These are phyloP conservation scores for Lachnellula subtilissima DNA, from an alignment of 2,329 filamentous ascomycete species.

Conservation along the genomic window DNA sequence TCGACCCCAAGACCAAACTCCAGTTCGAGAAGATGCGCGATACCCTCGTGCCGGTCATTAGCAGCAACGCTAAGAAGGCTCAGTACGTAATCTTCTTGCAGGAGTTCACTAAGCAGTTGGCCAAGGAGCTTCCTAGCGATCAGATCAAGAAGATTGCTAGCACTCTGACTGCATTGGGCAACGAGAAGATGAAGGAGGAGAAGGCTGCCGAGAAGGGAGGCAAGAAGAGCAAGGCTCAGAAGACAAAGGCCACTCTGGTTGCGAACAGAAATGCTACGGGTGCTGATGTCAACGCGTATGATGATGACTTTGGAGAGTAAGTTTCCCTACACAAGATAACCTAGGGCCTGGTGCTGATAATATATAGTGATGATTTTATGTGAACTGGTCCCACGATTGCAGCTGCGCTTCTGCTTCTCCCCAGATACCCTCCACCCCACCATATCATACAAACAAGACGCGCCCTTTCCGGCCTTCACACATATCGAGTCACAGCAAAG, in stretches of 20 bases:
- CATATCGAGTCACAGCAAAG: constrained; percentile 4
- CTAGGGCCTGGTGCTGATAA: constrained; percentile 17
- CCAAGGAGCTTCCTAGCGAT: constrained; percentile 81
- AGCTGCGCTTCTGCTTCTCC: constrained; percentile 9
- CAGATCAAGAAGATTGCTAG: constrained; percentile 97
- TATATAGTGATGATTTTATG: constrained; percentile 64
- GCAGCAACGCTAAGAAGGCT: constrained; percentile 73
- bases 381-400: constrained; percentile 40
- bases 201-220: constrained; percentile 88
- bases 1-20: constrained; percentile 82
- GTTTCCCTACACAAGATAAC: constrained; percentile 36
- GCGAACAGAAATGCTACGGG: constrained; percentile 53
- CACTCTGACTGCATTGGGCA: constrained; percentile 79
- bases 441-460: background rate
- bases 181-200: constrained; percentile 99
- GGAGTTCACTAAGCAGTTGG: constrained; percentile 83
- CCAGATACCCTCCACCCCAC: constrained; percentile 6
- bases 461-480: constrained; percentile 5
- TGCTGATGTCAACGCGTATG: constrained; percentile 73
- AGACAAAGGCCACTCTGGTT: constrained; percentile 84
- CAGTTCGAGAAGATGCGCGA: constrained; percentile 79
- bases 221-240: constrained; percentile 96
- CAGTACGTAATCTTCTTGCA: constrained; percentile 88
- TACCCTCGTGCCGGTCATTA: constrained; percentile 73
- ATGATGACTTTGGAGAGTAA: constrained; percentile 82